phyloP scores from a whole-genome alignment of 129 eudicot genomes.

The Flaveria bidentis region DNA sequence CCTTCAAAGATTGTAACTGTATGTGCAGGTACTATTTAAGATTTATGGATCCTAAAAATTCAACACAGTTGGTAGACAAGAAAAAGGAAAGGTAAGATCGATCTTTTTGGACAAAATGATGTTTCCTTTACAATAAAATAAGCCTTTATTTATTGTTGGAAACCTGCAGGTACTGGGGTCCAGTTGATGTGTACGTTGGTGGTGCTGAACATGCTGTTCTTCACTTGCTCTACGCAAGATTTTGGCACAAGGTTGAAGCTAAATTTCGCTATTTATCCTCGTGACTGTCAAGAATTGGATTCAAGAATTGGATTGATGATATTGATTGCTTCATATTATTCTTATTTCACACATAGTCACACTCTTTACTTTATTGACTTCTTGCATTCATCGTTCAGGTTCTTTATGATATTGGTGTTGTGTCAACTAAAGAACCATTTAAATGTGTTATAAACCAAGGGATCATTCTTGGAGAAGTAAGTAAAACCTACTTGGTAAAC shows the following conservation, averaged over 20 bases:
- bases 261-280: background rate
- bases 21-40: slow-evolving; percentile 88
- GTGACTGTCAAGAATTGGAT: background rate
- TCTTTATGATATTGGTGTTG: slow-evolving; percentile 94
- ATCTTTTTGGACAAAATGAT: background rate
- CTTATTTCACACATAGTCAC: slow-evolving; percentile 3
- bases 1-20: slow-evolving; percentile 21
- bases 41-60: slow-evolving; percentile 94
- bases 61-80: slow-evolving; percentile 78
- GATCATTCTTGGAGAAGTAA: slow-evolving; percentile 96
- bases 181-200: slow-evolving; percentile 95
- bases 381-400: slow-evolving; percentile 51
- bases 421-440: slow-evolving; percentile 93
- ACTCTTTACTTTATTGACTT: slow-evolving; percentile 11
- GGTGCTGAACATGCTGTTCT: slow-evolving; percentile 99
- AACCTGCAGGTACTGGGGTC: slow-evolving; percentile 82
- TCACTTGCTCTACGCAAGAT: slow-evolving; percentile 93
- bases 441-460: slow-evolving; percentile 98
- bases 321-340: slow-evolving; percentile 10
- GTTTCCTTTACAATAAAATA: background rate
- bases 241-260: slow-evolving; percentile 93
- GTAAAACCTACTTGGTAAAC: slow-evolving; percentile 36
- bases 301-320: background rate
- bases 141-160: background rate
- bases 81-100: slow-evolving; percentile 73